A percentile compares a stretch with the other conserved stretches of the same genome.
phyloP scores from a whole-genome alignment of 768 basidiomycete genomes.

The Podaxis sp. region DNA sequence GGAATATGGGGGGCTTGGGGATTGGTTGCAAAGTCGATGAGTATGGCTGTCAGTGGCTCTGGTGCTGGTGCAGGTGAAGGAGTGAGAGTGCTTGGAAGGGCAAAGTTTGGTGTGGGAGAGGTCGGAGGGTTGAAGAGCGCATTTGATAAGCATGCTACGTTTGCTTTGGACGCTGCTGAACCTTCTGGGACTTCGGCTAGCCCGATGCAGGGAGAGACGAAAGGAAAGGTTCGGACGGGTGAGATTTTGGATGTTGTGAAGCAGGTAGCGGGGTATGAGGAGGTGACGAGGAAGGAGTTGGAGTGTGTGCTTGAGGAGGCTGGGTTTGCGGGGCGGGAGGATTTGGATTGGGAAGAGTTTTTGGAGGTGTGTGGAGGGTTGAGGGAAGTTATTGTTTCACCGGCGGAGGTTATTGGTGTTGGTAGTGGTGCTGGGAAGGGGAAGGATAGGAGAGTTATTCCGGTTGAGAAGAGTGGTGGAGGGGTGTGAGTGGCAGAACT shows the following conservation, averaged over 20 bases:
- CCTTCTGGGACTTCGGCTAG: conserved; percentile 4
- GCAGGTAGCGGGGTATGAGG: conserved; percentile 58
- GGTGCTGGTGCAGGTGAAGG: conserved; percentile 10
- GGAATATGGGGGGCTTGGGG: conserved; percentile 6
- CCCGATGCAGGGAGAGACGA: neutral
- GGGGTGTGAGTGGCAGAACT: conserved; percentile 36
- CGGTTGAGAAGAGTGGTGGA: conserved; percentile 57
- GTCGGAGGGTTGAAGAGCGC: conserved; percentile 37
- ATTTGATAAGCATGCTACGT: conserved; percentile 34
- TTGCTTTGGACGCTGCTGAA: conserved; percentile 27
- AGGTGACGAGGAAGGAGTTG: conserved; percentile 59
- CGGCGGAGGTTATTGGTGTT: conserved; percentile 19
- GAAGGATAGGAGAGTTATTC: conserved; percentile 40
- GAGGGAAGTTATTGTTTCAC: conserved; percentile 60
- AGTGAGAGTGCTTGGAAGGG: conserved; percentile 33
- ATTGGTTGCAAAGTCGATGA: conserved; percentile 19
- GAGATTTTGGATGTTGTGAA: conserved; percentile 44
- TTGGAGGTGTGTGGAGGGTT: conserved; percentile 82
- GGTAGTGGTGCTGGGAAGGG: conserved; percentile 19
- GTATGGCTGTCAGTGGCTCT: conserved; percentile 24
- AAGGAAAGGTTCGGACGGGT: conserved; percentile 30
- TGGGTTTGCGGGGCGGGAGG: conserved; percentile 56
- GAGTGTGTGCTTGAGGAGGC: conserved; percentile 77
- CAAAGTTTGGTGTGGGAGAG: conserved; percentile 47
- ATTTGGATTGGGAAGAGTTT: conserved; percentile 82